A percentile compares a stretch with the other conserved stretches of the same genome.
phyloP scores from a whole-genome alignment of 2,329 filamentous ascomycete species.

The Cordyceps farinosa region DNA sequence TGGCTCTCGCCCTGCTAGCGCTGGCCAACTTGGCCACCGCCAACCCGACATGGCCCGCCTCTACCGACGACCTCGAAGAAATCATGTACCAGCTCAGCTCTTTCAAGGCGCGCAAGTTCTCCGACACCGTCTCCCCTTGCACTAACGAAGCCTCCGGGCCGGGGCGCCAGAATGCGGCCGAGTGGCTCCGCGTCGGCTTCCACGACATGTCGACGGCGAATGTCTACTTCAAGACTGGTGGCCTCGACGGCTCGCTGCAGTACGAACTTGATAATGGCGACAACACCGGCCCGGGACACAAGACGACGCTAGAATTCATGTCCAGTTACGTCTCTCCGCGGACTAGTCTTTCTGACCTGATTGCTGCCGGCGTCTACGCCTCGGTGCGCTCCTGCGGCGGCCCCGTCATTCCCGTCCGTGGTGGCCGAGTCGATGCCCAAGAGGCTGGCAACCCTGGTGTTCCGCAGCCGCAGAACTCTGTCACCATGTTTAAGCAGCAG shows the following conservation, averaged over 20 bases:
- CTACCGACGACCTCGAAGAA: conserved; percentile 60
- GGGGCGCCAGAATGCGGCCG: conserved; percentile 56
- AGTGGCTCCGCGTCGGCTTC: conserved; percentile 60
- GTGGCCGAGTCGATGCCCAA: conserved; percentile 54
- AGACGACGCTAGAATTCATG: conserved; percentile 51
- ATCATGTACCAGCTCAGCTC: conserved; percentile 58
- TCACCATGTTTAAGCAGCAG: conserved; percentile 49
- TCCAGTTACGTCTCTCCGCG: conserved; percentile 49
- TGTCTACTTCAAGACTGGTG: conserved; percentile 44
- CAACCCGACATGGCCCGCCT: conserved; percentile 58
- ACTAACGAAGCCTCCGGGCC: conserved; percentile 48
- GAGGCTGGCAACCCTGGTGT: conserved; percentile 46
- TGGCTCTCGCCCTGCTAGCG: conserved; percentile 35
- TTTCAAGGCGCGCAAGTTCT: conserved; percentile 53
- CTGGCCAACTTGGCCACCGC: conserved; percentile 35
- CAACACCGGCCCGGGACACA: conserved; percentile 54
- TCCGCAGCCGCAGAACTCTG: conserved; percentile 54
- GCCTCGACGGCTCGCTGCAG: conserved; percentile 57
- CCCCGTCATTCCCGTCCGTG: conserved; percentile 49
- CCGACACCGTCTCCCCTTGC: conserved; percentile 55
- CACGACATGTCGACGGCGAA: conserved; percentile 60
- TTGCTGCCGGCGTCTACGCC: conserved; percentile 56
- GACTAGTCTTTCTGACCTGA: conserved; percentile 53
- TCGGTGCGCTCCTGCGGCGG: conserved; percentile 58
- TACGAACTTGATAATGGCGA: conserved; percentile 55